These are phyloP conservation scores for Lepidium sativum DNA, from an alignment of 345 rosid genomes.

Conservation along the genomic window DNA sequence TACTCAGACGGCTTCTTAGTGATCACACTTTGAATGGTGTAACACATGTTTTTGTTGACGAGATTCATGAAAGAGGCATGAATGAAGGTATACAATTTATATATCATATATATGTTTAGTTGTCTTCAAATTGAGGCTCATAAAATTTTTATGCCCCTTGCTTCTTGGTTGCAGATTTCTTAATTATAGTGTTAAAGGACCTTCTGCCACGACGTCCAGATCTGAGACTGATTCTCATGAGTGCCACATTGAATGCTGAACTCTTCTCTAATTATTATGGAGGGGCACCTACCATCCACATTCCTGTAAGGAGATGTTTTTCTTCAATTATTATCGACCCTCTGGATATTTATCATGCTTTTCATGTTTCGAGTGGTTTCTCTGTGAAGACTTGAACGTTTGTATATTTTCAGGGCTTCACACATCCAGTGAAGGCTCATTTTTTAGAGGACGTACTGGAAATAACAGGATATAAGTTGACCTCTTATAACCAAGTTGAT, in stretches of 20 bases:
- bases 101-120: neutral
- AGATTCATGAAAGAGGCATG: slow-evolving; percentile 99
- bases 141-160: neutral
- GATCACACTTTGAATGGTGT: slow-evolving; percentile 84
- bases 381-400: neutral
- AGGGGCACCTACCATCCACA: slow-evolving; percentile 84
- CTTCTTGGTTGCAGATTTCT: slow-evolving; percentile 56
- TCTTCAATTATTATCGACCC: neutral
- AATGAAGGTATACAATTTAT: slow-evolving; percentile 67
- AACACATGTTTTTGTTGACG: slow-evolving; percentile 98
- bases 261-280: slow-evolving; percentile 86
- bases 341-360: slow-evolving; percentile 2
- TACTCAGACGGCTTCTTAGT: slow-evolving; percentile 79
- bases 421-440: slow-evolving; percentile 74
- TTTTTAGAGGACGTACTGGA: slow-evolving; percentile 89
- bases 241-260: slow-evolving; percentile 97
- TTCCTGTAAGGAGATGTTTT: slow-evolving; percentile 54
- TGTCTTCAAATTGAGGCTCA: neutral
- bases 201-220: slow-evolving; percentile 93
- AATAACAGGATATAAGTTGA: slow-evolving; percentile 80
- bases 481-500: slow-evolving; percentile 91
- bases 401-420: slow-evolving; percentile 57
- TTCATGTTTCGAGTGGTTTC: neutral
- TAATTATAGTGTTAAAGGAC: slow-evolving; percentile 90
- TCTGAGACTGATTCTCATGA: slow-evolving; percentile 91